Evolutionary conservation across 768 basidiomycete species (phyloP).

Genomic region (Symmetrospora coprosmae): DNA sequence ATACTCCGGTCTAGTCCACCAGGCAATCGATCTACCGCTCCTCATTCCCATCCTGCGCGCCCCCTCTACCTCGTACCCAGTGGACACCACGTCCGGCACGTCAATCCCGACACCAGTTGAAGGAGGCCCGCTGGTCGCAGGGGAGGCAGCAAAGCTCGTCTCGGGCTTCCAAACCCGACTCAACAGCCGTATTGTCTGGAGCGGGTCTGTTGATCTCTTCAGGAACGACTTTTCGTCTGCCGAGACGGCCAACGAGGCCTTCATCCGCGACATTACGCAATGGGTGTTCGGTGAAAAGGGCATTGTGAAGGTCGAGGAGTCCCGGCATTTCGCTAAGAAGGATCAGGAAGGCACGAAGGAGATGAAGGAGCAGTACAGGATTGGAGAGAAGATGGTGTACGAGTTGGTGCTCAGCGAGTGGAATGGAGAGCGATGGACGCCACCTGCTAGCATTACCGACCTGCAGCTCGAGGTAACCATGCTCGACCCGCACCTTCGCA

Average conservation of each 20-base stretch:
- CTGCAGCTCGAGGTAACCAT: conserved; percentile 93
- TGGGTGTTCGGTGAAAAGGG: conserved; percentile 86
- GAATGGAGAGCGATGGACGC: conserved; percentile 49
- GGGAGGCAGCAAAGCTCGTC: conserved; percentile 59
- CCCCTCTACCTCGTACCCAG: conserved; percentile 40
- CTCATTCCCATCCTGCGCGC: conserved; percentile 69
- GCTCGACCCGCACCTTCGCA: conserved; percentile 93
- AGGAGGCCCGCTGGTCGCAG: conserved; percentile 57
- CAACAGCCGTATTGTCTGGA: conserved; percentile 63
- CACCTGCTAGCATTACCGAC: conserved; percentile 57
- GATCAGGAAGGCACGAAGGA: conserved; percentile 58
- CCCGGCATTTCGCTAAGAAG: conserved; percentile 34
- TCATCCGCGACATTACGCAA: conserved; percentile 57
- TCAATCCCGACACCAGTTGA: conserved; percentile 48
- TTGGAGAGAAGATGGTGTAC: conserved; percentile 68
- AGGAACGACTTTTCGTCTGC: conserved; percentile 49
- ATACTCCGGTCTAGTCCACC: conserved; percentile 29
- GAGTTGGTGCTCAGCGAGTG: conserved; percentile 58
- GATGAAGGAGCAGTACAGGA: conserved; percentile 60
- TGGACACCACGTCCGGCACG: conserved; percentile 52
- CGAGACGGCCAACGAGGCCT: conserved; percentile 58
- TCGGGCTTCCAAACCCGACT: conserved; percentile 75
- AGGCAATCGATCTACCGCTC: conserved; percentile 43
- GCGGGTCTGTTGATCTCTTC: conserved; percentile 67
- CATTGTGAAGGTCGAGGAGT: conserved; percentile 61